Base-by-base conservation (phyloP, 176 grass and related monocot genomes). In the Phoenix dactylifera region DNA sequence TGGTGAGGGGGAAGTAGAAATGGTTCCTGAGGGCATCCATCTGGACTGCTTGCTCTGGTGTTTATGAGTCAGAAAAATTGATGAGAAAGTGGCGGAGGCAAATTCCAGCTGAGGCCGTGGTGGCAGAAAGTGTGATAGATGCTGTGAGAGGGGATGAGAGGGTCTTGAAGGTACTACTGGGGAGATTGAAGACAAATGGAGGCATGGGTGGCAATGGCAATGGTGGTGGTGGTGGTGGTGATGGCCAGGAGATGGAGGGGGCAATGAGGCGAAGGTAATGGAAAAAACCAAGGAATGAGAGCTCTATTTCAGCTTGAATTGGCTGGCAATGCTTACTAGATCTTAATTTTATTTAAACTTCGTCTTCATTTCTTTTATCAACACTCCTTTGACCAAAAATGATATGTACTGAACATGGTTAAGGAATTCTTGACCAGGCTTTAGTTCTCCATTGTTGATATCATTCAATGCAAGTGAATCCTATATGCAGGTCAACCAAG, bases 21-120 rank as follows among this genome's bases (percentile, higher is more conserved):
- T 81, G 77, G 1, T 96, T 79, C 68, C 53, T 90, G 73, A 78
- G 87, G 0, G 87, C 92, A 0, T 96, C 92, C 2, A 80, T 96
- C 71, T 90, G 92, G 87, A 62, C 52, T 1, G 66, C 77, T 19
- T 88, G 85, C 24, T 66, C 60, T 1, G 4, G 44, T 7, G 18
- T 96, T 75, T 88, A 82, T 26, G 78, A 65, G 28, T 90, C 81
- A 4, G 80, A 82, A 25, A 96, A 60, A 77, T 54, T 78, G 69
- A 24, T 67, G 26, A 84, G 78, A 61, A 96, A 87, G 24, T 88
- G 74, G 71, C 83, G 80, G 2, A 66, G 75, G 69, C 74, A 74
- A 24, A 63, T 90, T 52, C 92, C 86, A 0, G 30, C 52, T 4
- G 74, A 80, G 62, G 51, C 76, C 1, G 4, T 24, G 49, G 51